Evolutionary conservation across 1,284 basidiomycete species (phyloP).

Genomic region (Golubevia sp.): DNA sequence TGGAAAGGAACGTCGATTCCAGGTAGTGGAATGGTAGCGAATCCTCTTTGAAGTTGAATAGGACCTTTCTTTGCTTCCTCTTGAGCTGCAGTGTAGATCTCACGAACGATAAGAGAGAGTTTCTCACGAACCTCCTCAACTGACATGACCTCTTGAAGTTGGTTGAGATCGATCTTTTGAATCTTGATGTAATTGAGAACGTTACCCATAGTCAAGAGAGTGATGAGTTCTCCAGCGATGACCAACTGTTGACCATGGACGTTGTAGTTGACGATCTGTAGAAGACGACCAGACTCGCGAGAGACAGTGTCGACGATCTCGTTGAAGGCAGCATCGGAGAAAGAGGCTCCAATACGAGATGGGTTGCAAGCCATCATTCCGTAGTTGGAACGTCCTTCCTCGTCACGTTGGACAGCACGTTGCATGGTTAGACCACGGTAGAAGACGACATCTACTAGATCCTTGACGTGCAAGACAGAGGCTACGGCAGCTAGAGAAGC

Average conservation of each 20-base stretch:
- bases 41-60: slow-evolving; percentile 93
- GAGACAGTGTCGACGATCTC: slow-evolving; percentile 93
- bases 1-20: slow-evolving; percentile 99
- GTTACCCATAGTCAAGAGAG: slow-evolving; percentile 89
- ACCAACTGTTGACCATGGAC: slow-evolving; percentile 80
- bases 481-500: slow-evolving; percentile 96
- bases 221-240: slow-evolving; percentile 91
- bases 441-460: slow-evolving; percentile 97
- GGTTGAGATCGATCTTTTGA: slow-evolving; percentile 92
- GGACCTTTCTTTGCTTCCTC: slow-evolving; percentile 83
- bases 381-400: slow-evolving; percentile 89
- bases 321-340: slow-evolving; percentile 82
- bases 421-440: slow-evolving; percentile 99
- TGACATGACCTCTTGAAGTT: slow-evolving; percentile 80
- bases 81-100: slow-evolving; percentile 74
- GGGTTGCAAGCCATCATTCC: slow-evolving; percentile 99
- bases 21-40: slow-evolving; percentile 69
- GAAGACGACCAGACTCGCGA: slow-evolving; percentile 74
- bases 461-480: slow-evolving; percentile 89
- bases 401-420: slow-evolving; percentile 91
- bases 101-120: slow-evolving; percentile 84
- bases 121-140: slow-evolving; percentile 90
- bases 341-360: slow-evolving; percentile 78
- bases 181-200: slow-evolving; percentile 95
- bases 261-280: slow-evolving; percentile 88